Evolutionary conservation across 257 asterid species (phyloP).

Genomic region (Nicotiana obtusifolia): DNA sequence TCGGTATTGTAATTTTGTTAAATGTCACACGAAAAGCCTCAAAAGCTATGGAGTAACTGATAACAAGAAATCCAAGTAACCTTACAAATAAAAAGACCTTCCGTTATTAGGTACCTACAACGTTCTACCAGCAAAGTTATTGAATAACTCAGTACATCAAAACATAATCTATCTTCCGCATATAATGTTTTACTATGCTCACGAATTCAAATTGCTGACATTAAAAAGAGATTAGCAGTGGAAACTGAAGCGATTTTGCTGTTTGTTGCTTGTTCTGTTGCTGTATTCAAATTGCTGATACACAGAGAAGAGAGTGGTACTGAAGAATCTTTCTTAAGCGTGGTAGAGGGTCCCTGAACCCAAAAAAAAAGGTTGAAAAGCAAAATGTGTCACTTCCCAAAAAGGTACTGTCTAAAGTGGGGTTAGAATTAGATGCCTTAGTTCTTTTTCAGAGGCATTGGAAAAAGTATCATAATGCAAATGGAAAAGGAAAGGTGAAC

Average conservation of each 20-base stretch:
- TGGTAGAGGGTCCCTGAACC: not conserved
- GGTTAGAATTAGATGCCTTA: conserved; percentile 25
- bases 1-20: no score
- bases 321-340: not conserved
- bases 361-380: not conserved
- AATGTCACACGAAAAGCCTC: no score
- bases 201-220: not conserved
- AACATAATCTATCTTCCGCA: no score
- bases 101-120: no score
- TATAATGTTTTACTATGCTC: not conserved
- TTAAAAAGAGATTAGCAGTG: not conserved
- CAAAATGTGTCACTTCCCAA: conserved; percentile 8
- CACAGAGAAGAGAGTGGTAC: not conserved
- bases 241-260: not conserved
- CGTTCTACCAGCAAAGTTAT: no score
- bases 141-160: no score
- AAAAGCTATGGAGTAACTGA: no score
- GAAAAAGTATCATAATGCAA: conserved; percentile 1
- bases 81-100: no score
- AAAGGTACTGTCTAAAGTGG: conserved; percentile 7
- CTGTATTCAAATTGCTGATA: not conserved
- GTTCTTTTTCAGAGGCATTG: conserved; percentile 37
- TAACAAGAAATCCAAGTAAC: no score
- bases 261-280: not conserved
- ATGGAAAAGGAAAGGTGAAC: not conserved